Evolutionary conservation across 2,329 filamentous ascomycete genomes (phyloP).

Genomic region (Emmonsiellopsis sp.): DNA sequence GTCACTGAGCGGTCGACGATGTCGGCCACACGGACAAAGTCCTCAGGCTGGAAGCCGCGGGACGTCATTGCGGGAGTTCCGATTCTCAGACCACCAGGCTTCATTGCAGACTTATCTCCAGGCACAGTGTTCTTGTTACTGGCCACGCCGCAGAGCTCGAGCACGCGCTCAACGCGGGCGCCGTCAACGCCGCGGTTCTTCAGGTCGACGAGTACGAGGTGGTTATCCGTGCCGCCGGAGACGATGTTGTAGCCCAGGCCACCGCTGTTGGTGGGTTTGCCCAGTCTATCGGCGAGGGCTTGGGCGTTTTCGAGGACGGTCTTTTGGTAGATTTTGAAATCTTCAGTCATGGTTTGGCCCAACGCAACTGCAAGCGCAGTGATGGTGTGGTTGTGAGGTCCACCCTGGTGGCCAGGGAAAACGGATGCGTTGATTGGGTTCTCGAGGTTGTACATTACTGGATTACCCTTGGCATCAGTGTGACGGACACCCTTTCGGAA

Average conservation of each 20-base stretch:
- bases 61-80: conserved; percentile 97
- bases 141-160: conserved; percentile 91
- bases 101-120: conserved; percentile 85
- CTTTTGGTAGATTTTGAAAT: conserved; percentile 91
- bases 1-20: conserved; percentile 76
- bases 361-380: conserved; percentile 90
- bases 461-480: conserved; percentile 84
- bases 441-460: conserved; percentile 87
- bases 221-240: conserved; percentile 90
- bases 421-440: conserved; percentile 97
- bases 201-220: conserved; percentile 93
- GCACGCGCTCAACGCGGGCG: conserved; percentile 79
- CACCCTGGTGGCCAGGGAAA: conserved; percentile 97
- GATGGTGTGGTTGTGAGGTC: conserved; percentile 99
- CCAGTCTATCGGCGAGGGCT: conserved; percentile 63
- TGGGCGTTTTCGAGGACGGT: conserved; percentile 90
- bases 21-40: conserved; percentile 78
- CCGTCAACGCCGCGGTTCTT: conserved; percentile 81
- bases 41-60: conserved; percentile 77
- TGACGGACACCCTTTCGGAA: conserved; percentile 94
- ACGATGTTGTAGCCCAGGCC: conserved; percentile 87
- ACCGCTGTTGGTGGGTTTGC: conserved; percentile 60
- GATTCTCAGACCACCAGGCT: conserved; percentile 86
- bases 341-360: conserved; percentile 80
- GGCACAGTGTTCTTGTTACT: conserved; percentile 99